Base-by-base conservation (phyloP, 257 asterid species). In the Nicotiana noctiflora region DNA sequence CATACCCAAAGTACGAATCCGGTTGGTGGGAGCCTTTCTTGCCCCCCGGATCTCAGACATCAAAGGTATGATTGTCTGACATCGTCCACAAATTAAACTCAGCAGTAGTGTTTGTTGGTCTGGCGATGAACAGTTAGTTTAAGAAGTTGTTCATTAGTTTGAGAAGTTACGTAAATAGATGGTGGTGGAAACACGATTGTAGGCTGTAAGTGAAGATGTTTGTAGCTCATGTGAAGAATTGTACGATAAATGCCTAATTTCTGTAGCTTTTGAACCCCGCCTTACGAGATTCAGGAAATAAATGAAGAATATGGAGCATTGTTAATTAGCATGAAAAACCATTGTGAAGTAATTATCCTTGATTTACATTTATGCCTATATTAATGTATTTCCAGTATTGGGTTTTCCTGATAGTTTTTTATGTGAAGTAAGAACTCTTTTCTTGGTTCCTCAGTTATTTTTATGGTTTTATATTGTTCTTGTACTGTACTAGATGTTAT, bases 1-100 rank as follows among this genome's bases (percentile, higher is more conserved):
- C 98, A 63, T 94, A 93, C 84, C 86, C 97, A 19, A 94, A 93
- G 88, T 94, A 93, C 17, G 90, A 93, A 77, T 90, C 8, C 5
- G 98, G 98, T 27, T 94, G 98, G 97, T 93, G 98, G 98, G 97
- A 90, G 83, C 83, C 90, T 19, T 94, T 90, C 88, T 92, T 94
- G 53, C 96, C 88, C 67, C 84, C 93, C 15, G 84, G 67, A 75
- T 81, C 87, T 59, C 86, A 81, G 44, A 79, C 93, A 15, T 84
- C 86, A 18, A 82, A 82, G 76, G 95, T 92, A 84, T 92, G 91
- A 88, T 76, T 83, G 78, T 44, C 64, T 27, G 19, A 7, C 29
- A 18, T 37, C 79, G 61, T 57, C 11, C 19, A 61, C 57, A 19
- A 29, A 29, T 19, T 6, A 3, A 66, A 66, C 37, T 66, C 75